These are phyloP conservation scores for Rhazya stricta DNA, from an alignment of 257 asterid genomes.

Conservation along the genomic window DNA sequence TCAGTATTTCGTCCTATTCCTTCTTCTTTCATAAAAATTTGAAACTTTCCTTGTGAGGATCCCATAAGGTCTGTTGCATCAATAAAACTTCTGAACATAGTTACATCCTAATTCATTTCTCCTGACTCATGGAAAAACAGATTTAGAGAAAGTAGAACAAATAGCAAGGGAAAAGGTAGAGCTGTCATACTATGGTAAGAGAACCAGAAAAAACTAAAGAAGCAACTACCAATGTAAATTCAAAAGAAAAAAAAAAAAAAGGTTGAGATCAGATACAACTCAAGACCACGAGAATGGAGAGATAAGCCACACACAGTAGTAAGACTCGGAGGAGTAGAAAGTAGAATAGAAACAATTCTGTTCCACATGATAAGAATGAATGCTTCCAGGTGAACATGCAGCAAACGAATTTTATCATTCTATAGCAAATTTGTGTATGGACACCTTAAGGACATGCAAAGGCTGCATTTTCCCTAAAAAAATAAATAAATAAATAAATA, in stretches of 20 bases:
- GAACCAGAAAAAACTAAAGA: background rate
- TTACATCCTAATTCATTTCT: background rate
- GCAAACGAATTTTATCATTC: background rate
- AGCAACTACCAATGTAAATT: background rate
- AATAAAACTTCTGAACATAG: background rate
- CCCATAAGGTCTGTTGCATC: background rate
- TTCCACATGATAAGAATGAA: background rate
- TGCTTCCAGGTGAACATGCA: background rate
- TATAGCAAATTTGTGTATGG: background rate
- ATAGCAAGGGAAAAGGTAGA: background rate
- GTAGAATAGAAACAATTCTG: background rate
- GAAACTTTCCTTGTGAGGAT: background rate
- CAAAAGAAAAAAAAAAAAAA: no score
- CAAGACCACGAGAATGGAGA: background rate
- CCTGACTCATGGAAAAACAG: background rate
- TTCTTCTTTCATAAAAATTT: background rate
- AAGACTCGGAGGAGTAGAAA: background rate
- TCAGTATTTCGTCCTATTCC: background rate
- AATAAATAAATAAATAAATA: no score
- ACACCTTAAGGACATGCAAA: background rate
- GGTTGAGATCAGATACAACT: background rate
- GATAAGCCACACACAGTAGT: background rate
- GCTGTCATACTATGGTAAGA: background rate
- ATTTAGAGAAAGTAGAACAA: background rate
- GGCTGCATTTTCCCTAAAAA: background rate